Percentiles rank a stretch among this genome's conserved stretches.
Evolutionary conservation across 768 basidiomycete species (phyloP).

Genomic region (Amanita polypyramis): DNA sequence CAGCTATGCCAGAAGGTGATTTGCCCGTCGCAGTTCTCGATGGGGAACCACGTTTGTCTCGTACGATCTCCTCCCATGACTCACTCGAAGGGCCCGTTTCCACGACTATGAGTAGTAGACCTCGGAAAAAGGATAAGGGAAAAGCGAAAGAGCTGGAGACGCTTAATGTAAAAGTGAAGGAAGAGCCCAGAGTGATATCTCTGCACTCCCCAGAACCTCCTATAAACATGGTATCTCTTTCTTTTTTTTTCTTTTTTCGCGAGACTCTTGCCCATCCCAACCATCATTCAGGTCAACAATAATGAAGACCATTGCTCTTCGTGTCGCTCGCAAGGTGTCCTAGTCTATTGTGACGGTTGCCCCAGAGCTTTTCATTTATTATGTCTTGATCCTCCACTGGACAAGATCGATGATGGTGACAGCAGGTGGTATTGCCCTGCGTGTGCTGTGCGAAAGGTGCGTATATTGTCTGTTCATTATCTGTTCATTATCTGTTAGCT

Average conservation of each 20-base stretch:
- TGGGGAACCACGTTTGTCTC: conserved; percentile 49
- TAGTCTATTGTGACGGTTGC: conserved; percentile 97
- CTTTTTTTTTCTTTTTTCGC: conserved; percentile 5
- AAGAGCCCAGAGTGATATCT: conserved; percentile 36
- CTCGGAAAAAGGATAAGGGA: conserved; percentile 40
- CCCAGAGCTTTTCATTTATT: conserved; percentile 92
- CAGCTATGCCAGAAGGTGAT: conserved; percentile 41
- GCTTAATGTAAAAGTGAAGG: conserved; percentile 34
- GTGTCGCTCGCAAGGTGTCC: conserved; percentile 70
- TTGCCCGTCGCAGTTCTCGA: conserved; percentile 41
- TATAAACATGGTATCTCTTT: conserved; percentile 31
- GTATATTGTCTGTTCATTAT: conserved; percentile 15
- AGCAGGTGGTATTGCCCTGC: conserved; percentile 75
- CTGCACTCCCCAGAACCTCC: conserved; percentile 37
- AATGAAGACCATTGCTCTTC: conserved; percentile 86
- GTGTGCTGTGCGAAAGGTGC: conserved; percentile 58
- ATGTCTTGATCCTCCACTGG: conserved; percentile 95
- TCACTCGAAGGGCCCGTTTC: conserved; percentile 21
- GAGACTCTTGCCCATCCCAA: conserved; percentile 1
- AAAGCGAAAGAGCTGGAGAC: conserved; percentile 39
- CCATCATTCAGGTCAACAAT: conserved; percentile 32
- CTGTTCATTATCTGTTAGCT: conserved; percentile 9
- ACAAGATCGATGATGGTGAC: conserved; percentile 77
- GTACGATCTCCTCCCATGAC: conserved; percentile 48
- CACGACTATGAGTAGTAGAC: conserved; percentile 18